Base-by-base conservation (phyloP, 257 asterid genomes). In the Ehretia macrophylla region DNA sequence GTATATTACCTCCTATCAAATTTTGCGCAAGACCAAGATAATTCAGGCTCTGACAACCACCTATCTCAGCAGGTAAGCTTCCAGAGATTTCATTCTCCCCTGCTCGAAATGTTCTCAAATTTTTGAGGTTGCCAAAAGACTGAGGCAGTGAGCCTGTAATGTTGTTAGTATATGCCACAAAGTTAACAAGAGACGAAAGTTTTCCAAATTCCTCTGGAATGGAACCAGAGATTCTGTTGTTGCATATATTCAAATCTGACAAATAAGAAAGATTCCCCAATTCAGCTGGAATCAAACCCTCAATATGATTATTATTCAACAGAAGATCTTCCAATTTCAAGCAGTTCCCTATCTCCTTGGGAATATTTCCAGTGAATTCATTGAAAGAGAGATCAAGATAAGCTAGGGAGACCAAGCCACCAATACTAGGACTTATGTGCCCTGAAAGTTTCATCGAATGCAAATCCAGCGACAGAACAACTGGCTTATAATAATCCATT, bases 11-110 rank as follows among this genome's bases (percentile, higher is more conserved):
- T 17, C 58, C 71, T 46, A 91, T 60, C 11, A 45, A 71, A 70
- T 88, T 91, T 62, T 91, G 96, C 8, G 98, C 90, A 64, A 91
- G 86, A 48, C 98, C 98, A 56, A 91, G 95, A 40, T 52, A 59
- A 59, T 68, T 54, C 32, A 91, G 74, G 76, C 64, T 85, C 58
- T 19, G 49, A 50, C 98, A 91, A 39, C 55, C 59, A 61, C 87
- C 92, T 55, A 91, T 74, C 54, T 81, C 90, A 1, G 83, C 22
- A 1, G 95, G 98, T 64, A 91, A 72, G 65, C 75, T 86, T 50
- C 95, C 98, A 0, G 95, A 82, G 45, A 91, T 72, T 8, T 73
- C 72, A 70, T 91, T 91, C 74, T 86, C 88, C 58, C 98, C 98
- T 4, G 86, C 92, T 39, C 98, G 85, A 52, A 91, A 83, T 12